Conservation (phyloP, 345 rosid species). For the Ceriops decandra region DNA sequence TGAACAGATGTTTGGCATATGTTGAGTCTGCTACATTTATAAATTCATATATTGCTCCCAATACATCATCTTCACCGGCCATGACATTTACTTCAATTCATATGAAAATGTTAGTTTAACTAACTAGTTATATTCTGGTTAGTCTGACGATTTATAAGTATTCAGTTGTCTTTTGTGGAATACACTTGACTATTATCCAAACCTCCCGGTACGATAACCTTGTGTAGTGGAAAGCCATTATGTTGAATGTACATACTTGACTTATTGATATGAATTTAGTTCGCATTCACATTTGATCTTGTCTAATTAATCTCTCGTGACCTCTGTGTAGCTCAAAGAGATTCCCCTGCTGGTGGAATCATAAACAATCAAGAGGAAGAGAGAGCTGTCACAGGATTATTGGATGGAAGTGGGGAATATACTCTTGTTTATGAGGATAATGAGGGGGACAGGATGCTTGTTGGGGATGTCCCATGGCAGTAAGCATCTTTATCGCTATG, state of each 20-base stretch:
- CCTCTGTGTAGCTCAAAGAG: slow-evolving; percentile 63
- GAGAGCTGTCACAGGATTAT: slow-evolving; percentile 55
- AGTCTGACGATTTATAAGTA: background rate
- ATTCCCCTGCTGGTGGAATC: slow-evolving; percentile 41
- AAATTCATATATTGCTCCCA: background rate
- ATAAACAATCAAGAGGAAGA: slow-evolving; percentile 52
- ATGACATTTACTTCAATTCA: slow-evolving; percentile 7
- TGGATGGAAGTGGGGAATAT: slow-evolving; percentile 89
- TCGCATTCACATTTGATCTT: slow-evolving; percentile 3
- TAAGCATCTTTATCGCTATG: slow-evolving; percentile 55
- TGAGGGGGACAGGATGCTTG: slow-evolving; percentile 99
- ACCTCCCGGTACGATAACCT: too few relatives aligned
- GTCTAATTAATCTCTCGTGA: slow-evolving; percentile 8
- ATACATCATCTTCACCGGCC: background rate
- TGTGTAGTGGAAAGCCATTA: too few relatives aligned
- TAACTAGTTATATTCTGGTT: slow-evolving; percentile 5
- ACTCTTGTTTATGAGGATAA: slow-evolving; percentile 93
- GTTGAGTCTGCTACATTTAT: background rate
- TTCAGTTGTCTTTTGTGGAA: background rate
- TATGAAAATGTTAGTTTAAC: background rate
- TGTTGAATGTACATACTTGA: too few relatives aligned
- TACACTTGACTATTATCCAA: too few relatives aligned
- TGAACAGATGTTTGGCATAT: slow-evolving; percentile 14
- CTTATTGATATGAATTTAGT: background rate
- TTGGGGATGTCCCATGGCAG: slow-evolving; percentile 99